Evolutionary conservation across 805 yeast genomes (phyloP).

Genomic region (Nakazawaea ambrosiae): DNA sequence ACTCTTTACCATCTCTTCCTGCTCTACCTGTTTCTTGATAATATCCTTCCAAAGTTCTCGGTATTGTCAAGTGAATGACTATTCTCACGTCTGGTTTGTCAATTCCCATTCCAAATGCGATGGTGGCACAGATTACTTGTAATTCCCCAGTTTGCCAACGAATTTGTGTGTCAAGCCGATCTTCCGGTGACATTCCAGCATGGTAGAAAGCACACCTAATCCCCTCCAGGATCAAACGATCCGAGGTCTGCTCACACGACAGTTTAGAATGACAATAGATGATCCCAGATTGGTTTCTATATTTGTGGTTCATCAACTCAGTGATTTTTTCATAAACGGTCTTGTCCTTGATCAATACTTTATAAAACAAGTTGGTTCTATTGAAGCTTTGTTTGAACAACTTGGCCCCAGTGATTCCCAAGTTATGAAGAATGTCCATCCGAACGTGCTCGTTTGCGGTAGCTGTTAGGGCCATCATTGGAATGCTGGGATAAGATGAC

Average conservation of each 20-base stretch:
- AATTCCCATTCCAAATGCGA: conserved; percentile 99
- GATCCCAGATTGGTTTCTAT: conserved; percentile 66
- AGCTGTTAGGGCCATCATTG: conserved; percentile 94
- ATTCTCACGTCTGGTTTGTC: conserved; percentile 93
- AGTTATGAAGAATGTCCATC: conserved; percentile 75
- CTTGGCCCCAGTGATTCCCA: conserved; percentile 53
- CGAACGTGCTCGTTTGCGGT: conserved; percentile 91
- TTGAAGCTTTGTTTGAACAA: conserved; percentile 88
- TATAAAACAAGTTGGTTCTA: conserved; percentile 77
- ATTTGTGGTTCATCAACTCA: conserved; percentile 44
- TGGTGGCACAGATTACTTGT: conserved; percentile 89
- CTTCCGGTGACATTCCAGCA: conserved; percentile 88
- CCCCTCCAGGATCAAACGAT: conserved; percentile 50
- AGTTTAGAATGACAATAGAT: conserved; percentile 89
- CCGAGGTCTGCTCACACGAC: conserved; percentile 78
- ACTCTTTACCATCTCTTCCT: conserved; percentile 85
- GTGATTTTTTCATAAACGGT: conserved; percentile 52
- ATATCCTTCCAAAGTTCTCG: conserved; percentile 90
- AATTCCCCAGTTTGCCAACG: conserved; percentile 72
- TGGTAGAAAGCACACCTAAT: conserved; percentile 75
- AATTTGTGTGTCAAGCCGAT: conserved; percentile 62
- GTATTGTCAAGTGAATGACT: conserved; percentile 83
- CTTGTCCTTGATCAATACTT: conserved; percentile 60
- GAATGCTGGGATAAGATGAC: conserved; percentile 65
- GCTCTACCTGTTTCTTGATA: conserved; percentile 99